A percentile compares a stretch with the other conserved stretches of the same genome.
phyloP scores from a whole-genome alignment of 1,284 basidiomycete species.

The Wallemia mellicola region DNA sequence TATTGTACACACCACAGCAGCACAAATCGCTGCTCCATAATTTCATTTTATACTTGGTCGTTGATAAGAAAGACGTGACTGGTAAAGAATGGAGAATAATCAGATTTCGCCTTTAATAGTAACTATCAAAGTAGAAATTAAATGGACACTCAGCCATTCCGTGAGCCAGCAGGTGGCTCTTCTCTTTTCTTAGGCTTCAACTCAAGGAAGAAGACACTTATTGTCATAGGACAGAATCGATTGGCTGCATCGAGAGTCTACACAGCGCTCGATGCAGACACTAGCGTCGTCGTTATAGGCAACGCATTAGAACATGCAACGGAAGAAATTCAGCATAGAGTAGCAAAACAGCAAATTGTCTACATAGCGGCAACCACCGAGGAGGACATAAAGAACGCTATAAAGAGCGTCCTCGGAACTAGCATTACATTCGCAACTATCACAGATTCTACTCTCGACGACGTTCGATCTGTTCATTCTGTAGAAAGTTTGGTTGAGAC shows the following conservation, averaged over 20 bases:
- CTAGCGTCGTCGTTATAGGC: constrained; percentile 33
- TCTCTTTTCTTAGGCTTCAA: constrained; percentile 53
- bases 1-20: constrained; percentile 1
- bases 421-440: constrained; percentile 46
- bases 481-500: too few relatives aligned
- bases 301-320: constrained; percentile 22
- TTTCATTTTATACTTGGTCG: neutral
- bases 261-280: constrained; percentile 51
- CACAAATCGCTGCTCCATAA: neutral
- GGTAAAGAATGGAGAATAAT: neutral
- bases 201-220: constrained; percentile 20
- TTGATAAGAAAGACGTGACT: neutral
- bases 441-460: constrained; percentile 19
- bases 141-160: constrained; percentile 7
- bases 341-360: constrained; percentile 24
- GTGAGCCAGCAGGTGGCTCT: constrained; percentile 23
- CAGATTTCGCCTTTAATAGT: neutral
- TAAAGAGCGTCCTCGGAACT: constrained; percentile 17
- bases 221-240: constrained; percentile 43
- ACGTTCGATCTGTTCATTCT: constrained; percentile 26
- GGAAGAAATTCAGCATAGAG: constrained; percentile 40
- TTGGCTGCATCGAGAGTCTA: constrained; percentile 56
- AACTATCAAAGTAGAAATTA: too few relatives aligned
- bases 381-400: constrained; percentile 20
- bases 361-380: constrained; percentile 18